Conservation (phyloP, 208 protist species). For the Trypanosoma caninum region DNA sequence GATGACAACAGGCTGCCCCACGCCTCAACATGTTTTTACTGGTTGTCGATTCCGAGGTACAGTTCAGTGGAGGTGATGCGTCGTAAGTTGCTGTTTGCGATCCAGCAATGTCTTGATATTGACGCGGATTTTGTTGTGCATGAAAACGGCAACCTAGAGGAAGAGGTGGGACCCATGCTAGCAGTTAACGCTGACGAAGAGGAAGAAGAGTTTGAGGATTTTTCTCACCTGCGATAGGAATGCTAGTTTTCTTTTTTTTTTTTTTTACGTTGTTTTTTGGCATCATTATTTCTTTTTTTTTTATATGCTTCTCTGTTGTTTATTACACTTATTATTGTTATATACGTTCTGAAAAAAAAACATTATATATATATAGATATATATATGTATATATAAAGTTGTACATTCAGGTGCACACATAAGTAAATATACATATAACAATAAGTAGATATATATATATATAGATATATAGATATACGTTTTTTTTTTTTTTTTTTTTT, state of each 20-base stretch:
- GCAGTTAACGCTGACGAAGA: constrained; percentile 56
- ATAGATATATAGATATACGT: too few relatives aligned
- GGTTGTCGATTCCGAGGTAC: constrained; percentile 91
- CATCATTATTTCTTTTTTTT: background rate
- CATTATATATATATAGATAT: too few relatives aligned
- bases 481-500: background rate
- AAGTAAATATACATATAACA: too few relatives aligned
- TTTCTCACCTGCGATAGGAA: constrained; percentile 70
- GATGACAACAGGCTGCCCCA: constrained; percentile 91
- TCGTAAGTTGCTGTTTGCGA: constrained; percentile 93
- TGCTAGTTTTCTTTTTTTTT: background rate
- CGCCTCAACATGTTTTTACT: constrained; percentile 96
- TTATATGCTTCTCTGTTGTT: background rate
- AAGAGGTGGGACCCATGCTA: constrained; percentile 48
- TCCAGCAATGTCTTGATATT: constrained; percentile 94
- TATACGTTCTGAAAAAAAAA: too few relatives aligned
- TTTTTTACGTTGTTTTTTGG: background rate
- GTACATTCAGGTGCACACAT: too few relatives aligned
- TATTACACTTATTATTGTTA: too few relatives aligned
- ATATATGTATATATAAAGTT: too few relatives aligned
- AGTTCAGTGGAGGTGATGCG: constrained; percentile 82
- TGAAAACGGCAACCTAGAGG: constrained; percentile 48
- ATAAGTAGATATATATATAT: too few relatives aligned
- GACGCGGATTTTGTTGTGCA: constrained; percentile 92
- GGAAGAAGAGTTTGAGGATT: constrained; percentile 89